Percentiles rank a stretch among this genome's conserved stretches.
phyloP scores from a whole-genome alignment of 371 early-diverging fungal species.

The Spiromyces aspiralis region DNA sequence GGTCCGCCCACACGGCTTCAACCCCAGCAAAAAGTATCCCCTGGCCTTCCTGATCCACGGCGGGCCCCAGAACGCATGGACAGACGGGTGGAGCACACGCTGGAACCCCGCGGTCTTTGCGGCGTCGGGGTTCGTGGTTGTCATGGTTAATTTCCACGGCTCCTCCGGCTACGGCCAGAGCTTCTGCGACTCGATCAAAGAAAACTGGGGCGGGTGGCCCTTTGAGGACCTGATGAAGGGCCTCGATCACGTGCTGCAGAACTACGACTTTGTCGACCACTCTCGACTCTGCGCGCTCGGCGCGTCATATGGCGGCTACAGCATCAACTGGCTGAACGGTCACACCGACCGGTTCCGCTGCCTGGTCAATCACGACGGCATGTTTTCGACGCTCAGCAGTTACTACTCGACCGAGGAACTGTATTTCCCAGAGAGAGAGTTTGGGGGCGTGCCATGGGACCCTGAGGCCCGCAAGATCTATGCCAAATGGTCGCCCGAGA shows the following conservation, averaged over 20 bases:
- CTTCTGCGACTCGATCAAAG: slow-evolving; percentile 51
- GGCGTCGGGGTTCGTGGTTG: slow-evolving; percentile 53
- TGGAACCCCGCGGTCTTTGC: slow-evolving; percentile 69
- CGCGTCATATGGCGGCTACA: slow-evolving; percentile 71
- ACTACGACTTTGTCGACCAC: slow-evolving; percentile 41
- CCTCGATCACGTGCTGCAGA: slow-evolving; percentile 42
- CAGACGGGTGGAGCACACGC: slow-evolving; percentile 46
- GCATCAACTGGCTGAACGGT: slow-evolving; percentile 64
- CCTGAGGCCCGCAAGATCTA: slow-evolving; percentile 35
- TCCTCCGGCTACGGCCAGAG: slow-evolving; percentile 69
- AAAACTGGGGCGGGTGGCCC: slow-evolving; percentile 66
- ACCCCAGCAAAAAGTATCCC: slow-evolving; percentile 43
- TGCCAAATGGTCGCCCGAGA: slow-evolving; percentile 53
- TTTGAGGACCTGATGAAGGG: slow-evolving; percentile 58
- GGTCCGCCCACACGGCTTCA: slow-evolving; percentile 46
- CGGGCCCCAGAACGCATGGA: slow-evolving; percentile 62
- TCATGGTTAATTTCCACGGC: slow-evolving; percentile 64
- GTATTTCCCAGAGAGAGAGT: slow-evolving; percentile 64
- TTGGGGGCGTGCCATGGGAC: slow-evolving; percentile 53
- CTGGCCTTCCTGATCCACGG: slow-evolving; percentile 74
- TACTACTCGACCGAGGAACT: slow-evolving; percentile 70
- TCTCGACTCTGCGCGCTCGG: slow-evolving; percentile 50
- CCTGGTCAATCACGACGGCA: slow-evolving; percentile 71
- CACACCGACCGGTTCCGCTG: slow-evolving; percentile 51
- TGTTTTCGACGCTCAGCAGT: slow-evolving; percentile 43